phyloP scores from a whole-genome alignment of 1,139 yeast genomes.

The Wickerhamiella pararugosa region DNA sequence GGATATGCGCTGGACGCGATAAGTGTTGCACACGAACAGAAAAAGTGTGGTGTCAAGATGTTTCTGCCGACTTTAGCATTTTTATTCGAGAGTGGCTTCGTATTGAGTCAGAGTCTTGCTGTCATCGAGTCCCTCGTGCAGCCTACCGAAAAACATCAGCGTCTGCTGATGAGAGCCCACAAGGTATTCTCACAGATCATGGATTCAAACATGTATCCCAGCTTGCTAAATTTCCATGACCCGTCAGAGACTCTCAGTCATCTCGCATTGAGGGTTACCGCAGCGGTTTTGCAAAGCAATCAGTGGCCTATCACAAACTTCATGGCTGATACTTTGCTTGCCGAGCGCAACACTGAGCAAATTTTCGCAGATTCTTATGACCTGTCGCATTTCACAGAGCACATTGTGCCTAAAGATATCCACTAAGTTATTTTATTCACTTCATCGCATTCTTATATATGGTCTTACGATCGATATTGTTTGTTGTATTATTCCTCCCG shows the following conservation, averaged over 20 bases:
- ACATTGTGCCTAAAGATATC: too few relatives aligned
- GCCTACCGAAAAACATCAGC: conserved; percentile 10
- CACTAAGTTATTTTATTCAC: too few relatives aligned
- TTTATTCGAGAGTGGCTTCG: conserved; percentile 6
- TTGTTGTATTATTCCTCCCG: too few relatives aligned
- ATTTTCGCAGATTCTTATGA: too few relatives aligned
- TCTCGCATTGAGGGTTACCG: conserved; percentile 3
- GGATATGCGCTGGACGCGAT: conserved; percentile 9
- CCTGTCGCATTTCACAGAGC: too few relatives aligned
- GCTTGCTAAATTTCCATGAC: neutral
- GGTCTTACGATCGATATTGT: too few relatives aligned
- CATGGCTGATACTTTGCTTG: neutral
- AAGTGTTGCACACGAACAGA: conserved; percentile 2
- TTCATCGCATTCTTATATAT: too few relatives aligned
- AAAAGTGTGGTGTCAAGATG: neutral
- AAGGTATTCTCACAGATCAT: conserved; percentile 2
- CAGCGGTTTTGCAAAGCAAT: neutral
- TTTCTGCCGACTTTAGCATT: conserved; percentile 4
- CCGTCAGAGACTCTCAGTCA: conserved; percentile 4
- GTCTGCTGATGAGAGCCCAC: conserved; percentile 7
- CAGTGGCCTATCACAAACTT: conserved; percentile 1
- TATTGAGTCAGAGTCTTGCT: conserved; percentile 8
- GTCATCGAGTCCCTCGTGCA: conserved; percentile 9
- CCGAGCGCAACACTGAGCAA: too few relatives aligned
- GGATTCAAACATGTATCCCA: neutral